Evolutionary conservation across 2,329 filamentous ascomycete genomes (phyloP), one percentile per base, ranked within the genome.

Genomic region (Fusarium verticillioides): DNA sequence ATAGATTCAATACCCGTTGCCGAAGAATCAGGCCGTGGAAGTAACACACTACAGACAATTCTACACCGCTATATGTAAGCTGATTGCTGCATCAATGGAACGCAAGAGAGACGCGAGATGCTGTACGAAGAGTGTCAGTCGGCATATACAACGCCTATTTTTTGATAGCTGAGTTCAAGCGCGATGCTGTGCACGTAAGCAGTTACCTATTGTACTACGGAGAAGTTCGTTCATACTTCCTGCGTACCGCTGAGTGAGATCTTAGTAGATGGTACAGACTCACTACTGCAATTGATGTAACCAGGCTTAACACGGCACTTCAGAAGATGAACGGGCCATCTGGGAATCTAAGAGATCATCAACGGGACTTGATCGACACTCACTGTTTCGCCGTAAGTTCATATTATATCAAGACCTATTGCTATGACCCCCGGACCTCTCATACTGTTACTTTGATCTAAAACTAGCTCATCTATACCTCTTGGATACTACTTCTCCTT

Each of bases 361-460:
- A 13, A 10, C 9, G 2, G 18, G 12, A 19, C 13, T 30, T 47
- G 26, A 30, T 15, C 3, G 0, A 7, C 4, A 4, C 12, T 47
- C 13, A 6, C 19, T 21, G 2, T 21, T 15, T 15, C 21, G 10
- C 28, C 4, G 0, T 15, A 47, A 46, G 23, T 28, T 3, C 9
- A 21, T 30, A 30, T 11, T 30, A 21, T 2, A 21, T 30, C 19
- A n/a, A 28, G 26, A 16, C 19, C 5, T 44, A 16, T 47, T 28
- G 4, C 26, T 9, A 28, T 1, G 10, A 5, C 18, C 9, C 9
- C 0, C 8, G 1, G 2, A 37, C 9, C 4, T 37, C 36, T 36
- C 16, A 18, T 9, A 16, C 36, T 19, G 36, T 37, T 37, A 1
- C 9, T 18, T 37, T 19, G 16, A 37, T 19, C 34, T 1, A 18